A percentile compares a stretch with the other conserved stretches of the same genome.
phyloP scores from a whole-genome alignment of 441 rosid species.

The Populus trichocarpa region DNA sequence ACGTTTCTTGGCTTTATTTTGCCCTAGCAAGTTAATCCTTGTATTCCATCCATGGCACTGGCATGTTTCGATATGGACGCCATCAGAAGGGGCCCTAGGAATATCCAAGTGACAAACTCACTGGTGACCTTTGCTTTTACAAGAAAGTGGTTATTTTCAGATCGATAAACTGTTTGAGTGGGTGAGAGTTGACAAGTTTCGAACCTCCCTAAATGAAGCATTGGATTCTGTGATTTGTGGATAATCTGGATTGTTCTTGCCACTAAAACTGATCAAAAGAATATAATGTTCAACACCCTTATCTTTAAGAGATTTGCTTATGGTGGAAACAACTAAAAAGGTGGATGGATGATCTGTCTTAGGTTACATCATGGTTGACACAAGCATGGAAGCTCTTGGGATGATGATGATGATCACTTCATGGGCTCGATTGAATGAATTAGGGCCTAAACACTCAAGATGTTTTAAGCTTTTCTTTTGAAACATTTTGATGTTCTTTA shows the following conservation, averaged over 20 bases:
- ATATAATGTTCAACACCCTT: not conserved
- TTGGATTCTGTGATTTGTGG: constrained; percentile 23
- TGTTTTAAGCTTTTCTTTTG: not conserved
- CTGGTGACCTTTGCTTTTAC: not conserved
- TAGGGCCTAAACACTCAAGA: not conserved
- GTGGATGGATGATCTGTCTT: not conserved
- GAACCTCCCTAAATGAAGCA: constrained; percentile 1
- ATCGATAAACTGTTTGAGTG: not conserved
- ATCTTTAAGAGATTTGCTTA: not conserved
- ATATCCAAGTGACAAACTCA: too few species aligned
- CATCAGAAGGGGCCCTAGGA: not conserved
- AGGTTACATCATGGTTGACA: not conserved
- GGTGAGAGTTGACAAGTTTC: not conserved
- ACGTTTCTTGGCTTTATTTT: not conserved
- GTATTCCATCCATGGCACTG: not conserved
- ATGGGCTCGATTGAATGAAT: not conserved
- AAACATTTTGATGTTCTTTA: not conserved
- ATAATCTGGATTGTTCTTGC: constrained; percentile 2
- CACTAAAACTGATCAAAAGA: constrained; percentile 1
- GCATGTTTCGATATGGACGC: not conserved
- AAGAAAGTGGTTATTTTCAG: not conserved
- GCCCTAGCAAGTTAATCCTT: not conserved
- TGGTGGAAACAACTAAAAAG: not conserved
- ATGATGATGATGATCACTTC: not conserved
- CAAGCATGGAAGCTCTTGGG: not conserved